Percentiles rank a stretch among this genome's conserved stretches.
Conservation (phyloP, 495 filamentous ascomycete genomes). For the Annulohypoxylon moriforme region DNA sequence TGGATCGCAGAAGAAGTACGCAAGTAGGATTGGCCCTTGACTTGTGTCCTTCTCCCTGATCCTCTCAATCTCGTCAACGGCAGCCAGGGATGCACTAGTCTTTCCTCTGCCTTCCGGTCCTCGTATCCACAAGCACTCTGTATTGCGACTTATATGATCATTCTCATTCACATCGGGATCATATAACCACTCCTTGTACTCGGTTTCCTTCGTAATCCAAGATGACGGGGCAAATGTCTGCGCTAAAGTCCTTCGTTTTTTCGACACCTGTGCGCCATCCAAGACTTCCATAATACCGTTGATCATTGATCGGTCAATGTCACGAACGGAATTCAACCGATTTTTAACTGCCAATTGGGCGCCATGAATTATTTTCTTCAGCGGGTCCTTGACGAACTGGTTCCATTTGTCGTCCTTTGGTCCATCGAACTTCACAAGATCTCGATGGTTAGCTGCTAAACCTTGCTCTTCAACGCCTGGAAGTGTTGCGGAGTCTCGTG, state of each 20-base stretch:
- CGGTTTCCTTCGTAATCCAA: conserved; percentile 50
- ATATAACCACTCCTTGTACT: conserved; percentile 49
- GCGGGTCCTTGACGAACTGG: conserved; percentile 46
- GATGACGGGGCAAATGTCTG: conserved; percentile 47
- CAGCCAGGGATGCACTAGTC: conserved; percentile 49
- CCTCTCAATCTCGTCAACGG: conserved; percentile 48
- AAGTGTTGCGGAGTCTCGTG: conserved; percentile 51
- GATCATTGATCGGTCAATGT: conserved; percentile 48
- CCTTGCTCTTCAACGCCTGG: conserved; percentile 45
- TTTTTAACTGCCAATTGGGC: conserved; percentile 50
- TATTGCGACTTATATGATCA: not conserved
- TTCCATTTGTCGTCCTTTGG: conserved; percentile 48
- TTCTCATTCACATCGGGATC: conserved; percentile 14
- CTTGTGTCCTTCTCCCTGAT: conserved; percentile 32
- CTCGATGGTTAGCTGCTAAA: conserved; percentile 49
- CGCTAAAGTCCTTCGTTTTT: conserved; percentile 45
- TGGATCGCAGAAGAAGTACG: conserved; percentile 55
- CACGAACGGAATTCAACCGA: conserved; percentile 48
- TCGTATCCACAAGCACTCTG: conserved; percentile 50
- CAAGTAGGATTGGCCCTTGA: conserved; percentile 47
- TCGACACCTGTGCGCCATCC: conserved; percentile 41
- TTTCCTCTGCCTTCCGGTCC: conserved; percentile 55
- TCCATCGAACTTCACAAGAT: conserved; percentile 52
- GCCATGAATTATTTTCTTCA: conserved; percentile 49
- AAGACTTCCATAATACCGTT: conserved; percentile 45